Evolutionary conservation across 148 eudicot genomes (phyloP).

Genomic region (Cornus controversa): DNA sequence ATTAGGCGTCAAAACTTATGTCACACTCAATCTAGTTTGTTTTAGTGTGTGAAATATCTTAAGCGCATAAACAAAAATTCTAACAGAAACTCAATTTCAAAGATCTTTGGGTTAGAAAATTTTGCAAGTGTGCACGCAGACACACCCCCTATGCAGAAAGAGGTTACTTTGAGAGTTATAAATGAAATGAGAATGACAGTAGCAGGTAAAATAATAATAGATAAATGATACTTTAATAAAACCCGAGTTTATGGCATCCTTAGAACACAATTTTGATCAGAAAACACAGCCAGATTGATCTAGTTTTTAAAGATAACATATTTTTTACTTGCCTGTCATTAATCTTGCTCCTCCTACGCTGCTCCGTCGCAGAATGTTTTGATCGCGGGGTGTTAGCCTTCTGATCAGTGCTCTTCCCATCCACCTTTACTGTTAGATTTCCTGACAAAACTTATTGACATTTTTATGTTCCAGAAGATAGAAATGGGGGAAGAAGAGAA

Average conservation of each 20-base stretch:
- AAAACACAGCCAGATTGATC: not conserved
- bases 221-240: not conserved
- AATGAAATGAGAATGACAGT: too few species aligned
- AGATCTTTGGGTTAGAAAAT: too few species aligned
- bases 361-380: slow-evolving; percentile 97
- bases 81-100: too few species aligned
- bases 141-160: too few species aligned
- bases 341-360: slow-evolving; percentile 92
- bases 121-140: too few species aligned
- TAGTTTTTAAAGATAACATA: not conserved
- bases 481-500: not conserved
- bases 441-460: slow-evolving; percentile 32
- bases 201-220: not conserved
- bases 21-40: too few species aligned
- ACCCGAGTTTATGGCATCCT: not conserved
- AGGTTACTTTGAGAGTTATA: too few species aligned
- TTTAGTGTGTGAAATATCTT: too few species aligned
- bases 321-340: slow-evolving; percentile 84
- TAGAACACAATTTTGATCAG: not conserved
- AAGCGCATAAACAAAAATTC: too few species aligned
- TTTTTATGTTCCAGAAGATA: not conserved
- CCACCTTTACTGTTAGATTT: slow-evolving; percentile 64
- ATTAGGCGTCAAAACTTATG: too few species aligned
- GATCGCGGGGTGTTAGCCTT: slow-evolving; percentile 91
- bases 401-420: slow-evolving; percentile 64